These are phyloP conservation scores for Aphanomyces cochlioides DNA, from an alignment of 352 stramenopile species.

Conservation along the genomic window DNA sequence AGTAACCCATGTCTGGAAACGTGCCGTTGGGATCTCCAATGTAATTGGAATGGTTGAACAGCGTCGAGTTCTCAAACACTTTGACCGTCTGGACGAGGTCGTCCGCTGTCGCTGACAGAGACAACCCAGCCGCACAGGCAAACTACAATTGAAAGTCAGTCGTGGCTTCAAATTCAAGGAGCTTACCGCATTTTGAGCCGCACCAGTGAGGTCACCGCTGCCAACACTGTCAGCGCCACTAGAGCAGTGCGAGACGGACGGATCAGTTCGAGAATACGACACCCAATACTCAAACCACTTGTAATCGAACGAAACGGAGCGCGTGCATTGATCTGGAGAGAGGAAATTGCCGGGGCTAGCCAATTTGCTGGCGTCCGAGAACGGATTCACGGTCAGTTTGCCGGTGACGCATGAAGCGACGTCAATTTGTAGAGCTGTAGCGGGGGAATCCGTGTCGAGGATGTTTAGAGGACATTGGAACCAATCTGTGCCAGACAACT, in stretches of 20 bases:
- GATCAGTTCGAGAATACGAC: not conserved
- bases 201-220: not conserved
- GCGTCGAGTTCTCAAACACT: not conserved
- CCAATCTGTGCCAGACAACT: not conserved
- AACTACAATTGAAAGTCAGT: not conserved
- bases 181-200: not conserved
- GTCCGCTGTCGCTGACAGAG: not conserved
- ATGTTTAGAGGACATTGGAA: not conserved
- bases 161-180: not conserved
- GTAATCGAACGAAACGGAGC: slow-evolving; percentile 4
- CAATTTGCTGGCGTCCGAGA: too few species aligned
- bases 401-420: too few species aligned
- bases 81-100: not conserved
- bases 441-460: too few species aligned
- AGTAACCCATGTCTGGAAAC: not conserved
- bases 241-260: not conserved
- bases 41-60: not conserved
- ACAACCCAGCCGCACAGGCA: not conserved
- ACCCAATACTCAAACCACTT: slow-evolving; percentile 1
- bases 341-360: too few species aligned
- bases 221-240: not conserved
- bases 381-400: too few species aligned
- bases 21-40: not conserved
- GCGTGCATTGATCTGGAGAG: not conserved
- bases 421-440: too few species aligned